phyloP scores from a whole-genome alignment of 148 eudicot species.

The Vaccinium macrocarpon region DNA sequence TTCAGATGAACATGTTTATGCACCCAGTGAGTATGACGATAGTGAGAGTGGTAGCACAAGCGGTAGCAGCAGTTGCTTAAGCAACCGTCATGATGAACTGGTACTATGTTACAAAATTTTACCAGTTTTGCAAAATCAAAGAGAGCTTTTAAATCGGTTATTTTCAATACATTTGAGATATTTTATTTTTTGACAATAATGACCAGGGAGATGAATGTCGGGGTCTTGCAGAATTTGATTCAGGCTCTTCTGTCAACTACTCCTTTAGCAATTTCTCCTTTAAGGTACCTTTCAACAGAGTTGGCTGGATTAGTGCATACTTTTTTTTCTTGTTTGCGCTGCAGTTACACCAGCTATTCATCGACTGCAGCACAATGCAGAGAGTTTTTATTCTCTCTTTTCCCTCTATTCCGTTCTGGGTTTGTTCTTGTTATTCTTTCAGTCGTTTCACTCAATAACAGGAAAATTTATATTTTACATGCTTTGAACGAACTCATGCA shows the following conservation, averaged over 20 bases:
- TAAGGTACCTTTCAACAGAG: slow-evolving; percentile 52
- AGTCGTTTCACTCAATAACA: not conserved
- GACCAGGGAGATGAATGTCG: slow-evolving; percentile 79
- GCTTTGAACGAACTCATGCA: not conserved
- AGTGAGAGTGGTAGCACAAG: slow-evolving; percentile 84
- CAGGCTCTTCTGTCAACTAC: slow-evolving; percentile 65
- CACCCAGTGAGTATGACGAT: slow-evolving; percentile 72
- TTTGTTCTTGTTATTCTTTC: not conserved
- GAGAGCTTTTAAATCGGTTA: not conserved
- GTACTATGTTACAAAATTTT: slow-evolving; percentile 27
- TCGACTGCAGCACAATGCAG: not conserved
- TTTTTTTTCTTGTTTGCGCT: slow-evolving; percentile 6
- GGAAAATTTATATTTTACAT: not conserved
- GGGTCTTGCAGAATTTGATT: slow-evolving; percentile 69
- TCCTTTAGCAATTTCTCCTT: slow-evolving; percentile 98
- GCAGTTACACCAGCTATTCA: not conserved
- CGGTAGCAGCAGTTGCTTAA: slow-evolving; percentile 73
- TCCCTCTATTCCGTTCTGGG: not conserved
- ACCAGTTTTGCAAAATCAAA: not conserved
- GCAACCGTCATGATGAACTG: slow-evolving; percentile 87
- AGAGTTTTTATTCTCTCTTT: not conserved
- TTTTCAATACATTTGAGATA: not conserved
- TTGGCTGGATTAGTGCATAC: not conserved
- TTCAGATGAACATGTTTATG: slow-evolving; percentile 75
- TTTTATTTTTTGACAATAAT: slow-evolving; percentile 7